These are phyloP conservation scores for Wilhelminamyces savonicus DNA, from an alignment of 805 yeast species.

Conservation along the genomic window DNA sequence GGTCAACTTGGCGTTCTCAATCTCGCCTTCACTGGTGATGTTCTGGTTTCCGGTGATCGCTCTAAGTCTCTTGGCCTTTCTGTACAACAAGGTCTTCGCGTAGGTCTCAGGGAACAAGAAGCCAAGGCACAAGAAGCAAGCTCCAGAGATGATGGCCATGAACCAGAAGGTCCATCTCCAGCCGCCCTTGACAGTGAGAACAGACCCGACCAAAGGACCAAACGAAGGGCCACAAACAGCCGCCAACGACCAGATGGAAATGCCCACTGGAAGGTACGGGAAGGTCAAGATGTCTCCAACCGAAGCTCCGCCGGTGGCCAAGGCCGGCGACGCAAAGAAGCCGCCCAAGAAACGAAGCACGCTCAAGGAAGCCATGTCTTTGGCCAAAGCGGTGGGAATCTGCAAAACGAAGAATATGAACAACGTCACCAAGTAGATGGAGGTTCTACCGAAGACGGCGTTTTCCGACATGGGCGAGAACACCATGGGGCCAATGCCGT, in stretches of 20 bases:
- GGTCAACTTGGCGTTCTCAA: slow-evolving; percentile 18
- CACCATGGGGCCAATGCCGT: slow-evolving; percentile 55
- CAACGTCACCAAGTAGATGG: slow-evolving; percentile 41
- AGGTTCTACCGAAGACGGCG: slow-evolving; percentile 47
- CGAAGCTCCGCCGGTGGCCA: slow-evolving; percentile 56
- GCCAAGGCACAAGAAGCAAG: slow-evolving; percentile 25
- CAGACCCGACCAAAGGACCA: slow-evolving; percentile 55
- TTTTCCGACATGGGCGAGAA: slow-evolving; percentile 57
- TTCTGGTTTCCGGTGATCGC: slow-evolving; percentile 41
- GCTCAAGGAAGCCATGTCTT: slow-evolving; percentile 45
- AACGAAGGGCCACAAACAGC: slow-evolving; percentile 50
- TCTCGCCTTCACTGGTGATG: slow-evolving; percentile 36
- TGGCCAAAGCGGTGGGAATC: slow-evolving; percentile 48
- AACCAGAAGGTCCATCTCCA: slow-evolving; percentile 58
- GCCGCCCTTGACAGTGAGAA: slow-evolving; percentile 37
- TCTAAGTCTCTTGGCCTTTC: slow-evolving; percentile 45
- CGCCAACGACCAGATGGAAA: slow-evolving; percentile 49
- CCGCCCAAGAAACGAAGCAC: slow-evolving; percentile 50
- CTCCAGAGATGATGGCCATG: slow-evolving; percentile 35
- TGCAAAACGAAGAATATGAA: slow-evolving; percentile 45
- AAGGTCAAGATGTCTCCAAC: slow-evolving; percentile 42
- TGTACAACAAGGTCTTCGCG: slow-evolving; percentile 35
- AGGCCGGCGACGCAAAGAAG: slow-evolving; percentile 47
- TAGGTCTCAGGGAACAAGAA: slow-evolving; percentile 47
- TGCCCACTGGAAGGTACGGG: slow-evolving; percentile 38